Percentiles rank a stretch among this genome's conserved stretches.
Evolutionary conservation across 2,329 filamentous ascomycete genomes (phyloP).

Genomic region (Colletotrichum spinosum): DNA sequence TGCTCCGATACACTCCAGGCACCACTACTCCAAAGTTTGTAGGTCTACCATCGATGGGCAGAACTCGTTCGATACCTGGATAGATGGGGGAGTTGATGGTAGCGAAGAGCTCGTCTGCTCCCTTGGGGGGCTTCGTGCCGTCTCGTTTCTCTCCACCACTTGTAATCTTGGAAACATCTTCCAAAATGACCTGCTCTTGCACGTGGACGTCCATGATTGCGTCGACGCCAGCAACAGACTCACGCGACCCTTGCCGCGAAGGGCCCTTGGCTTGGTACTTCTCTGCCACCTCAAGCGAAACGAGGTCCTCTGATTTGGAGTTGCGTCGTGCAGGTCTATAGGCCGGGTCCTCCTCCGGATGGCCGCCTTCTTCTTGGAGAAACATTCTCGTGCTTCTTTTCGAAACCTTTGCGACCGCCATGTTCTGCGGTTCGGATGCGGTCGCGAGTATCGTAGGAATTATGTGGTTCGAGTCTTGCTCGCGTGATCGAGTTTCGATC

Average conservation of each 20-base stretch:
- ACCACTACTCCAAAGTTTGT: conserved; percentile 82
- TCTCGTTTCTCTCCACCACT: conserved; percentile 12
- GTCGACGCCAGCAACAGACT: conserved; percentile 26
- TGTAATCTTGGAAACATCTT: conserved; percentile 13
- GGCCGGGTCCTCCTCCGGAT: conserved; percentile 30
- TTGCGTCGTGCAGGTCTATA: conserved; percentile 30
- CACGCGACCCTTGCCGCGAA: conserved; percentile 30
- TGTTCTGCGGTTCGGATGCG: background rate
- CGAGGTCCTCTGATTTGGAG: conserved; percentile 31
- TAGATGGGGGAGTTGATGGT: conserved; percentile 11
- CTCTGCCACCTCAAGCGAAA: conserved; percentile 14
- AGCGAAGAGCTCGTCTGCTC: conserved; percentile 12
- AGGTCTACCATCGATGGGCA: conserved; percentile 54
- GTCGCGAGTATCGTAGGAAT: background rate
- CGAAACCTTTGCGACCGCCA: conserved; percentile 35
- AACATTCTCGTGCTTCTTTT: conserved; percentile 38
- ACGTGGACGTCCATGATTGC: conserved; percentile 18
- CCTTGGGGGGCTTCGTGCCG: conserved; percentile 12
- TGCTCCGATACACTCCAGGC: conserved; percentile 82
- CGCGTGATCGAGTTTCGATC: conserved; percentile 20
- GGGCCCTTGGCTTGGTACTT: conserved; percentile 22
- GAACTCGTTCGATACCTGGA: conserved; percentile 26
- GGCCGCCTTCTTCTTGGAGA: conserved; percentile 32
- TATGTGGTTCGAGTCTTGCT: conserved; percentile 14
- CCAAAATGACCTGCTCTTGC: conserved; percentile 26